Evolutionary conservation across 2,329 filamentous ascomycete genomes (phyloP), one percentile per base, ranked within the genome.

Genomic region (Rugonectria rugulosa): DNA sequence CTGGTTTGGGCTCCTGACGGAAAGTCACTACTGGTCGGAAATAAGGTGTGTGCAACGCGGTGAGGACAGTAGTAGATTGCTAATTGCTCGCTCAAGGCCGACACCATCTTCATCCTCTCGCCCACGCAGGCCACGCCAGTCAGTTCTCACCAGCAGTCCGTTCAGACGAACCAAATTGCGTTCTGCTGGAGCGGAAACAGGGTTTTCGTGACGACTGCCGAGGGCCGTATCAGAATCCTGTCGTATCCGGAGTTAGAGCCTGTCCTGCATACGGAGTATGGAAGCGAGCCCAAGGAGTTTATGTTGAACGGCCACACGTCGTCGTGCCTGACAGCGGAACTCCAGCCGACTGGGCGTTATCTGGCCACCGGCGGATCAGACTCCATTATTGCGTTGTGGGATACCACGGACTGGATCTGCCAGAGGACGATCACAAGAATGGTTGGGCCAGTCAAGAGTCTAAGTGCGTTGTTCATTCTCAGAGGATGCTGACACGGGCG

Each of bases 371-470:
- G 90, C 24, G 89, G 89, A 9, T 86, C 87, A 9, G 90, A 94
- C 67, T 89, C 88, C 1, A 82, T 91, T 45, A 88, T 93, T 62
- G 81, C 88, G 5, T 77, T 94, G 3, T 94, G 90, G 88, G 89
- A 93, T 66, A 92, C 90, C 4, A 81, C 81, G 34, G 87, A 90
- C 62, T 92, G 89, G 88, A 85, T 90, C 52, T 92, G 89, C 68
- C 83, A 88, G 66, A 82, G 87, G 57, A 91, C 89, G 1, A 78
- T 92, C 36, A 86, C 86, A 29, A 81, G 84, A 64, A 88, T 91
- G 77, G 80, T 82, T 9, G 88, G 88, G 2, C 85, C 89, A 3
- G 86, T 93, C 23, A 82, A 85, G 67, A 90, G 84, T 68, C 79
- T 93, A 53, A 86, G 83, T 86, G 72, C 57, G 81, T 75, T 42